phyloP scores from a whole-genome alignment of 1,139 yeast species.

The Pichia sp. region DNA sequence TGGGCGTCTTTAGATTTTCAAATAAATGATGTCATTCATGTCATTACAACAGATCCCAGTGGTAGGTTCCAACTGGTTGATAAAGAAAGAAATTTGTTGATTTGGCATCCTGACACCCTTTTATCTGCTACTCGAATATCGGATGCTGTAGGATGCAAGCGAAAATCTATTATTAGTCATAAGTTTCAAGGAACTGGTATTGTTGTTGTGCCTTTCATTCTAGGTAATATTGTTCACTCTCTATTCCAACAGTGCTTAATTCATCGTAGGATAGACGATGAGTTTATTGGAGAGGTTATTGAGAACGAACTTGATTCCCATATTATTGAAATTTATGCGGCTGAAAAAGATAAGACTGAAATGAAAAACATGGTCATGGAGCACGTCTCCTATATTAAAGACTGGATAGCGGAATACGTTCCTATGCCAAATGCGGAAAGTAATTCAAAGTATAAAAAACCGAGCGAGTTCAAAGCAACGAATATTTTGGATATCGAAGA shows the following conservation, averaged over 20 bases:
- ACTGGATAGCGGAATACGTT: slow-evolving; percentile 53
- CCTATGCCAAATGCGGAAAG: slow-evolving; percentile 14
- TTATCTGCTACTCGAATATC: slow-evolving; percentile 80
- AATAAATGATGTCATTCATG: slow-evolving; percentile 49
- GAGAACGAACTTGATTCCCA: slow-evolving; percentile 36
- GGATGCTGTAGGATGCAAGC: slow-evolving; percentile 61
- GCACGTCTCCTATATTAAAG: slow-evolving; percentile 45
- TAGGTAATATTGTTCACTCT: slow-evolving; percentile 76
- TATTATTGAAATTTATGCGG: slow-evolving; percentile 46
- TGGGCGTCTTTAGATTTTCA: slow-evolving; percentile 30
- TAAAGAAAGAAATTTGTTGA: slow-evolving; percentile 47
- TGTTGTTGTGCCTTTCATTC: slow-evolving; percentile 49
- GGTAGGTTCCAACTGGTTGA: slow-evolving; percentile 40
- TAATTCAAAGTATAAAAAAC: slow-evolving; percentile 15
- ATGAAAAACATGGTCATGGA: slow-evolving; percentile 39
- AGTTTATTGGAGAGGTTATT: slow-evolving; percentile 37
- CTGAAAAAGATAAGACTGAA: slow-evolving; percentile 42
- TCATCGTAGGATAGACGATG: slow-evolving; percentile 33
- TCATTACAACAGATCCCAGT: slow-evolving; percentile 34
- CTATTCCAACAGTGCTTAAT: slow-evolving; percentile 64
- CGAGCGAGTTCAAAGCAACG: slow-evolving; percentile 42
- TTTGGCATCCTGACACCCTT: slow-evolving; percentile 78
- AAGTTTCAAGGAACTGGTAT: slow-evolving; percentile 50
- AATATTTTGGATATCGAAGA: slow-evolving; percentile 82
- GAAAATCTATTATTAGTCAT: slow-evolving; percentile 58